These are phyloP conservation scores for Acorus gramineus DNA, from an alignment of 106 monocot species.

Conservation along the genomic window DNA sequence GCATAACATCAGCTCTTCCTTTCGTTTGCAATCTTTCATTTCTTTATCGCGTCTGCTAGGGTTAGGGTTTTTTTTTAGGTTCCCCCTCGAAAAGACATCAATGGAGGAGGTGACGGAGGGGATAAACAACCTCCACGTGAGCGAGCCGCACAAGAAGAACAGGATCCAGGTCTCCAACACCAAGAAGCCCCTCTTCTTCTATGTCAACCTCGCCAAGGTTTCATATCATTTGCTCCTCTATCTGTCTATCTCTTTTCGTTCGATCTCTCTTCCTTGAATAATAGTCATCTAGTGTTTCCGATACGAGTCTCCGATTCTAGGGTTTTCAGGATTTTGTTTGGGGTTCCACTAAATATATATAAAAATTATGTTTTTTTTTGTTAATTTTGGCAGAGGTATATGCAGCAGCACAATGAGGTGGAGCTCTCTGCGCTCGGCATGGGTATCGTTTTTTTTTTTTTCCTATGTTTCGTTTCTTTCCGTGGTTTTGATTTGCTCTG, in stretches of 20 bases:
- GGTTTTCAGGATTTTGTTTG: background rate
- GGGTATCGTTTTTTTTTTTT: slow-evolving; percentile 2
- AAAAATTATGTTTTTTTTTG: background rate
- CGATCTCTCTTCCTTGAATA: too few relatives aligned
- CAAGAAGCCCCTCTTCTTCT: slow-evolving; percentile 94
- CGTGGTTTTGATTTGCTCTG: background rate
- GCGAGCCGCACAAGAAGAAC: slow-evolving; percentile 51
- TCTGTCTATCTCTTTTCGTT: too few relatives aligned
- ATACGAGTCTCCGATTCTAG: too few relatives aligned
- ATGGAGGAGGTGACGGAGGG: slow-evolving; percentile 44
- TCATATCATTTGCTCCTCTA: background rate
- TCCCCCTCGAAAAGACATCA: background rate
- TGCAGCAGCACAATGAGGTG: slow-evolving; percentile 18
- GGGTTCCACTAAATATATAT: background rate
- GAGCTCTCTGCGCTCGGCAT: slow-evolving; percentile 22
- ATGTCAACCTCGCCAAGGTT: slow-evolving; percentile 94
- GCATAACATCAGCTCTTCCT: too few relatives aligned
- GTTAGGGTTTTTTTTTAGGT: background rate
- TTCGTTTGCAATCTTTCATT: too few relatives aligned
- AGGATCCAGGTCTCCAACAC: slow-evolving; percentile 85
- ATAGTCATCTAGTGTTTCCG: too few relatives aligned
- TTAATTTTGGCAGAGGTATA: slow-evolving; percentile 9
- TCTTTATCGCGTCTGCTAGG: background rate
- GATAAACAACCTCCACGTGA: slow-evolving; percentile 27
- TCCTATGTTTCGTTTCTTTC: background rate